Base-by-base conservation (phyloP, 2,329 filamentous ascomycete genomes). In the Nemania serpens region DNA sequence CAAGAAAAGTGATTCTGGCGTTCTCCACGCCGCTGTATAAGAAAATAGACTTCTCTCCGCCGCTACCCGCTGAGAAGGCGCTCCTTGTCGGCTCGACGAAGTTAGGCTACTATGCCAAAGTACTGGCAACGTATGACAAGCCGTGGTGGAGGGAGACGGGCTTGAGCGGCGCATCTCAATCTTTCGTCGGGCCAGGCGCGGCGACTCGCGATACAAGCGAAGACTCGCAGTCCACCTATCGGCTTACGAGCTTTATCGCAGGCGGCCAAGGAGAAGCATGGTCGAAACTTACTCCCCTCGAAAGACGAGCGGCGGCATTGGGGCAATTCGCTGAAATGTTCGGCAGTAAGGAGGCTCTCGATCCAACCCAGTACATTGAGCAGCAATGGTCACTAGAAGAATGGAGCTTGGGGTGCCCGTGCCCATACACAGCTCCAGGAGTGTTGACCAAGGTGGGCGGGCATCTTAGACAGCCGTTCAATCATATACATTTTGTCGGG, bases 51-150 rank as follows among this genome's bases (percentile, higher is more conserved):
- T 86, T 86, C 69, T 53, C 69, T 0, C 84, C 84, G 0, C 58
- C 74, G 0, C 74, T 87, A 0, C 79, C 80, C 0, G 34, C 65
- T 0, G 61, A 66, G 1, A 83, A 82, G 64, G 67, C 69, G n/a
- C 68, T 72, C 0, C 69, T 78, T 45, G 64, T 72, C 12, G 66
- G 76, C 2, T 72, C 75, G 0, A 75, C 75, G 5, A 69, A 64
- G 0, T 77, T 79, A 41, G 82, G 82, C 2, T 79, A 79, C 61
- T 83, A 83, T 65, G 78, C 76, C 51, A 86, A 86, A 68, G 78
- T 77, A 5, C 82, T 85, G 54, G 66, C 80, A 33, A 66, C 71
- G 5, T 83, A 78, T 67, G 66, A 67, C 13, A 58, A 68, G 3
- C 76, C 80, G 0, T 83, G 73, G 65, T 79, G 76, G 77, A 61